A percentile compares a stretch with the other conserved stretches of the same genome.
phyloP scores from a whole-genome alignment of 108 stramenopile genomes.

The Skeletonema marinoi region DNA sequence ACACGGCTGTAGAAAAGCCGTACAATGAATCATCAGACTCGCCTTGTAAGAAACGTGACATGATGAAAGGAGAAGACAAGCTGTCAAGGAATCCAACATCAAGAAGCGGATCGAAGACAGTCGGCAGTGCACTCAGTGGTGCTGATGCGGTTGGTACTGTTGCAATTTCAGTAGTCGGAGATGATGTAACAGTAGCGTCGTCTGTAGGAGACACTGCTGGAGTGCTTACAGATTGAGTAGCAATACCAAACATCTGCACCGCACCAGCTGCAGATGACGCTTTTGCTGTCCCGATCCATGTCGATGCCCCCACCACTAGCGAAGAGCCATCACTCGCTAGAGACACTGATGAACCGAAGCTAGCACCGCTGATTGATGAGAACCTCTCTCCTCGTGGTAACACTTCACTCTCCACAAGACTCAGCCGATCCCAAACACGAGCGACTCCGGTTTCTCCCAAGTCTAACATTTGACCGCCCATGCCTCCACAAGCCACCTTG shows the following conservation, averaged over 20 bases:
- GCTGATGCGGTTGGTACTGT: not conserved
- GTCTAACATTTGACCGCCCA: not conserved
- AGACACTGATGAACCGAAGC: not conserved
- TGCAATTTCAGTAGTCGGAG: not conserved
- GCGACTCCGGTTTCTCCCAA: no score
- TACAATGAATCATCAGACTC: not conserved
- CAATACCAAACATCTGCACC: not conserved
- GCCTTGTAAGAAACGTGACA: not conserved
- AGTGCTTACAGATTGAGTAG: not conserved
- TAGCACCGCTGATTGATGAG: not conserved
- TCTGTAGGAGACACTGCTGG: not conserved
- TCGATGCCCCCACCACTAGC: not conserved
- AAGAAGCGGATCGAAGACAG: not conserved
- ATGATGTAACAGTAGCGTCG: not conserved
- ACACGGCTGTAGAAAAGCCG: slow-evolving; percentile 7
- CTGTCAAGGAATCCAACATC: not conserved
- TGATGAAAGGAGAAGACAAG: not conserved
- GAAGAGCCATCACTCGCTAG: not conserved
- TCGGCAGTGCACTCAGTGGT: not conserved
- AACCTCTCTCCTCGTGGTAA: not conserved
- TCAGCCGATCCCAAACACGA: no score
- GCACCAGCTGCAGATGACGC: no score
- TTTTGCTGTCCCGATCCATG: not conserved
- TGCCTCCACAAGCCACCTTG: slow-evolving; percentile 31
- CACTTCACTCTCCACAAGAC: no score